Percentiles rank a stretch among this genome's conserved stretches.
These are phyloP conservation scores for Alloteropsis angusta DNA, from an alignment of 202 grass and related monocot species.

Conservation along the genomic window DNA sequence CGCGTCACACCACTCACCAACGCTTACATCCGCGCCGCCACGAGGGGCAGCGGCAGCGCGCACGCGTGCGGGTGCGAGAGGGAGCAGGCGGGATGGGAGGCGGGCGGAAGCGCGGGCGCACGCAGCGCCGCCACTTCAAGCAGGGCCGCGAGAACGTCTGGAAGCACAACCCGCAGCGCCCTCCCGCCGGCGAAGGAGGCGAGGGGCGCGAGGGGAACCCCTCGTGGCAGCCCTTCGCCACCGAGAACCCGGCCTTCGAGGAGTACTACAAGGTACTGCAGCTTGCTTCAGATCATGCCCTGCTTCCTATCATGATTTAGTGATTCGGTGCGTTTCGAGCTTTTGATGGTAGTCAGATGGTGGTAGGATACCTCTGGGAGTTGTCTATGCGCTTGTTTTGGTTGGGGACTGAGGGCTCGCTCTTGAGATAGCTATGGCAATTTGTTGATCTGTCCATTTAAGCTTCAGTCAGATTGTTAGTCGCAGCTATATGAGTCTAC, in stretches of 20 bases:
- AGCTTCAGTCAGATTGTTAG: neutral
- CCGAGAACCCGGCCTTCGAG: constrained; percentile 73
- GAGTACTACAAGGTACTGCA: constrained; percentile 83
- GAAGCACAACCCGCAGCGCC: constrained; percentile 60
- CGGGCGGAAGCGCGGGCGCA: constrained; percentile 89
- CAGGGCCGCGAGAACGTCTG: constrained; percentile 86
- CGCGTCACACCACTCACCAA: neutral
- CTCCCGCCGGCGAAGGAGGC: constrained; percentile 1
- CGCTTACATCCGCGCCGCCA: neutral
- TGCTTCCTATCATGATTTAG: neutral
- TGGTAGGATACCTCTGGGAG: neutral
- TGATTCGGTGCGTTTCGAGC: neutral
- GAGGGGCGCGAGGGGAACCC: constrained; percentile 40
- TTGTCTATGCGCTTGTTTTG: neutral
- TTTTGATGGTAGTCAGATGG: neutral
- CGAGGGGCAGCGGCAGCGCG: neutral
- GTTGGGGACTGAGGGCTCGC: neutral
- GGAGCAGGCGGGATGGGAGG: constrained; percentile 45
- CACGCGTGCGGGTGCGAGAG: neutral
- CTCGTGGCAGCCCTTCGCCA: constrained; percentile 83
- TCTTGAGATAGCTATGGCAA: neutral
- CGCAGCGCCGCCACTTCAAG: constrained; percentile 96
- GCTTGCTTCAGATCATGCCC: neutral
- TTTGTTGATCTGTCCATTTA: neutral
- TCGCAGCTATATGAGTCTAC: neutral